Evolutionary conservation across 2,329 filamentous ascomycete species (phyloP), one percentile per base, ranked within the genome.

Genomic region (Amylocarpus encephaloides): DNA sequence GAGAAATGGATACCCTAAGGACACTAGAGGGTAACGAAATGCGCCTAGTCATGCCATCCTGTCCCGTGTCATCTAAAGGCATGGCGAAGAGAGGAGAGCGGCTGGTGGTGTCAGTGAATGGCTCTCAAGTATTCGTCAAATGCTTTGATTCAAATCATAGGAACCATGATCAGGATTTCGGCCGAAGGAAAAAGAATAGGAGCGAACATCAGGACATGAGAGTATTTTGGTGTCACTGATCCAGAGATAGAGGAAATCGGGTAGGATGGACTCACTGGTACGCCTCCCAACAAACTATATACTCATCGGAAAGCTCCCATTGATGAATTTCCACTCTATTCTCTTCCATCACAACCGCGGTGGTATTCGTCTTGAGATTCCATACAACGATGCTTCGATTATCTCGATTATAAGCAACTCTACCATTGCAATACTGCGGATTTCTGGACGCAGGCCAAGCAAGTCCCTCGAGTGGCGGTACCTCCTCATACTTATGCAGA

Each of bases 381-480:
- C 48, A 52, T 15, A 60, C 50, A 16, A 36, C 7, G 12, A 62
- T 51, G 1, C 33, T 50, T 13, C 40, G 22, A 5, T 18, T 18
- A 13, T 44, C 38, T 11, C 39, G 10, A 15, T 46, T 46, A 39
- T 38, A 52, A n/a, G 56, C 58, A 33, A 63, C 33, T 33, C 52
- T 56, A 12, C 58, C 59, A 41, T 59, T 58, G n/a, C 51, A 55
- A 33, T 60, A 61, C 38, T 56, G 50, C 29, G 44, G 29, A 15
- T 46, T 29, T 42, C 10, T 39, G 12, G 22, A 12, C n/a, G 2
- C 13, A n/a, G 7, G 18, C 40, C 29, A 6, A 2, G 29, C 16
- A 33, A 26, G 22, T 26, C 22, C 22, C 22, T 26, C 22, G 22
- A 26, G 22, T 26, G 22, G 22, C 22, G 22, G 22, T 26, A 7